Percentiles rank a stretch among this genome's conserved stretches.
Conservation (phyloP, 2,329 filamentous ascomycete species). For the Botrytis fragariae region DNA sequence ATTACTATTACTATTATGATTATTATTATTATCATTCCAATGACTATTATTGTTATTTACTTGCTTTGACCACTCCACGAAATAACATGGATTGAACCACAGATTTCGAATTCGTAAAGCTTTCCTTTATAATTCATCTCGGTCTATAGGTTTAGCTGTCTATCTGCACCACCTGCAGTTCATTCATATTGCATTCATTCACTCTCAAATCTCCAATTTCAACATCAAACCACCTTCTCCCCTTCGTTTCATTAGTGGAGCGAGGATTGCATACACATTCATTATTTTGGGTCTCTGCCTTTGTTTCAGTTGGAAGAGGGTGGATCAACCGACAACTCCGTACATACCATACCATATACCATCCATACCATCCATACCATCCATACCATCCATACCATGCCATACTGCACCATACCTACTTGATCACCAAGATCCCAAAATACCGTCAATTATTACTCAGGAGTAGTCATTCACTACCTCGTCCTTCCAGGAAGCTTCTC, state of each 20-base stretch:
- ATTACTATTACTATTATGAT: background rate
- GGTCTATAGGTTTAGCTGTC: background rate
- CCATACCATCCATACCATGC: background rate
- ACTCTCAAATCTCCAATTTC: background rate
- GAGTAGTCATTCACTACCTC: background rate
- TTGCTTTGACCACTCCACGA: constrained; percentile 7
- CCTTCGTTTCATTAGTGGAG: background rate
- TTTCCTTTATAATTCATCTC: background rate
- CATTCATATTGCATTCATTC: background rate
- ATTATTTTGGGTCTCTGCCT: background rate
- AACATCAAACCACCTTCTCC: background rate
- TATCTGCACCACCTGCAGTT: background rate
- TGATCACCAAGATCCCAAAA: background rate
- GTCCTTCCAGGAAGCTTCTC: background rate
- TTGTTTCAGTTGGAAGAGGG: background rate
- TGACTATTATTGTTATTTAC: background rate
- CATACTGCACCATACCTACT: background rate
- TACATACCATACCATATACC: background rate
- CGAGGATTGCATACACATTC: background rate
- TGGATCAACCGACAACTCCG: background rate
- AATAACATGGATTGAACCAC: constrained; percentile 1
- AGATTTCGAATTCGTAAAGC: background rate
- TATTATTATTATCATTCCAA: background rate
- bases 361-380: background rate
- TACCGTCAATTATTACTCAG: background rate